A percentile compares a stretch with the other conserved stretches of the same genome.
phyloP scores from a whole-genome alignment of 2,329 filamentous ascomycete genomes.

The Xylariaceae sp. region DNA sequence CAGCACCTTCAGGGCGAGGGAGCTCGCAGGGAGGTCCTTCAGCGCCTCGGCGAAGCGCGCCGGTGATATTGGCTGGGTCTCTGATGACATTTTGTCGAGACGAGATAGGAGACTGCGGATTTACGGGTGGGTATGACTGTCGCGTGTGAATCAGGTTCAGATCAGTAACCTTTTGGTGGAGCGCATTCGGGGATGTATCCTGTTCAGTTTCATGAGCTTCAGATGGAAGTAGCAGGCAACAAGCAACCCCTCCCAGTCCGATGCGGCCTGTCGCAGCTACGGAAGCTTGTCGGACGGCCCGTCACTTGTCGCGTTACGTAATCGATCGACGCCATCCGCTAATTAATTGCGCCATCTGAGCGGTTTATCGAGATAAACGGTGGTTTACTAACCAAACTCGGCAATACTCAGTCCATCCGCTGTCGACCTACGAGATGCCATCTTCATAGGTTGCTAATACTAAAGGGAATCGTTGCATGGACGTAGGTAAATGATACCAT shows the following conservation, averaged over 20 bases:
- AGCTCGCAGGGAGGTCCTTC: slow-evolving; percentile 58
- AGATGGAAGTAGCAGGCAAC: background rate
- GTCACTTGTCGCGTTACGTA: background rate
- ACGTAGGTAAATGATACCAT: too few relatives aligned
- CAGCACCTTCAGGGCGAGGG: slow-evolving; percentile 67
- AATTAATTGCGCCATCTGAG: background rate
- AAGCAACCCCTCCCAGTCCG: background rate
- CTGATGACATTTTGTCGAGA: slow-evolving; percentile 51
- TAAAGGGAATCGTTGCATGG: too few relatives aligned
- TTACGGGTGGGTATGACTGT: background rate
- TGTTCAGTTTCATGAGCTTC: too few relatives aligned
- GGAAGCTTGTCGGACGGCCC: background rate
- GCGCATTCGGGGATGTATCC: background rate
- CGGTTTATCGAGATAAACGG: background rate
- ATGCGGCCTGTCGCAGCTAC: background rate
- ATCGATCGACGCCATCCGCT: background rate
- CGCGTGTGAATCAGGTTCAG: background rate
- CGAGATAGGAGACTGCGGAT: background rate
- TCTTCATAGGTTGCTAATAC: too few relatives aligned
- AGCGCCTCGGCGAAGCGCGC: slow-evolving; percentile 63
- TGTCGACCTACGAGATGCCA: too few relatives aligned
- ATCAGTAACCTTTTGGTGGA: background rate
- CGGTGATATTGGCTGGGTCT: slow-evolving; percentile 55
- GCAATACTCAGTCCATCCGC: too few relatives aligned
- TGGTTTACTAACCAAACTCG: background rate